Evolutionary conservation across 768 basidiomycete genomes (phyloP).

Genomic region (Cystoderma amianthinum): DNA sequence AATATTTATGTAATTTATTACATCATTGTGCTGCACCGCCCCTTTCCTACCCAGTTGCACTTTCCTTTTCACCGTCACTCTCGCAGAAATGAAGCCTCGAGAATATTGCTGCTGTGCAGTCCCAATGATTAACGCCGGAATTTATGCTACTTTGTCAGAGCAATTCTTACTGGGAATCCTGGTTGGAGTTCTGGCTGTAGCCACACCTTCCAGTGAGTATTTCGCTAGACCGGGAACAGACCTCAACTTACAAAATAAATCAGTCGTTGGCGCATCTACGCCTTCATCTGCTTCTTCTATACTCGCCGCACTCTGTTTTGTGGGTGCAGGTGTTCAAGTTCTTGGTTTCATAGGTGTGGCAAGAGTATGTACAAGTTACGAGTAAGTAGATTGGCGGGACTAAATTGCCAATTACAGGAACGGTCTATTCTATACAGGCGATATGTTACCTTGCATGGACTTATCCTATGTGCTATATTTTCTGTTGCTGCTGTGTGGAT

Average conservation of each 20-base stretch:
- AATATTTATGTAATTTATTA: no score
- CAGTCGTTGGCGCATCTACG: constrained; percentile 84
- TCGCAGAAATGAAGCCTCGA: constrained; percentile 60
- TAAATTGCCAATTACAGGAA: constrained; percentile 60
- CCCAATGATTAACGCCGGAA: constrained; percentile 84
- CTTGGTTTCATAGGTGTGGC: constrained; percentile 85
- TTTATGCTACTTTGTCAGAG: constrained; percentile 73
- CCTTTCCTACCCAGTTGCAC: constrained; percentile 10
- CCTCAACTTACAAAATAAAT: no score
- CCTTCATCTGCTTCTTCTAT: constrained; percentile 72
- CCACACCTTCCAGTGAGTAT: constrained; percentile 71
- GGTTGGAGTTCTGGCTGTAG: constrained; percentile 67
- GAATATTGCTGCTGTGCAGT: constrained; percentile 94
- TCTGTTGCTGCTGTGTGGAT: constrained; percentile 77
- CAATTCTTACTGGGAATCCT: constrained; percentile 65
- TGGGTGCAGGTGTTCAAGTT: constrained; percentile 69
- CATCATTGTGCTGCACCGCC: constrained; percentile 8
- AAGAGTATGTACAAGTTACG: constrained; percentile 48
- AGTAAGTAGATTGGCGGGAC: background rate
- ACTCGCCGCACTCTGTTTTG: constrained; percentile 70
- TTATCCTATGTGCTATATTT: constrained; percentile 55
- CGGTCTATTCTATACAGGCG: constrained; percentile 55
- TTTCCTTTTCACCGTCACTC: constrained; percentile 12
- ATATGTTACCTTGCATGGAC: constrained; percentile 62
- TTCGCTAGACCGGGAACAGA: no score